Percentiles rank a stretch among this genome's conserved stretches.
These are phyloP conservation scores for Arabidopsis lyrata DNA, from an alignment of 441 rosid species.

Conservation along the genomic window DNA sequence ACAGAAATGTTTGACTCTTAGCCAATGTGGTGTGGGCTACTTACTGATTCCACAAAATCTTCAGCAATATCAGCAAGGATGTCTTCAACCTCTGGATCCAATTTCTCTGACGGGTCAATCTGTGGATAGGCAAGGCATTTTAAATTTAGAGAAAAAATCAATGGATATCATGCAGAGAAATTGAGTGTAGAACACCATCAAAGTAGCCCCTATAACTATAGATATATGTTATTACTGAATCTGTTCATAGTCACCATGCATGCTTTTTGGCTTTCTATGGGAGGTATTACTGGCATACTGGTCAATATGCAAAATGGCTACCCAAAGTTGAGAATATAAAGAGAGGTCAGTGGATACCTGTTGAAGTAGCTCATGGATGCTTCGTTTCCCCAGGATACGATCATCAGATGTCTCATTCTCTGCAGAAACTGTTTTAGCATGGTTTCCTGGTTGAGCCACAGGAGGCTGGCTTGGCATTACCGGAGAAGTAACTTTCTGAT, in stretches of 20 bases:
- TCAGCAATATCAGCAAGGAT: constrained; percentile 91
- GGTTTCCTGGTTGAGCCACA: constrained; percentile 53
- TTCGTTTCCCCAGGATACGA: constrained; percentile 84
- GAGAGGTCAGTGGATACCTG: constrained; percentile 61
- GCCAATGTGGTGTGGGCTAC: constrained; percentile 44
- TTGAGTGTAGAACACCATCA: constrained; percentile 2
- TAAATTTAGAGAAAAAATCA: not conserved
- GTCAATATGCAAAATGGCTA: constrained; percentile 26
- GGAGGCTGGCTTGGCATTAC: constrained; percentile 52
- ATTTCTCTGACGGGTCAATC: constrained; percentile 88
- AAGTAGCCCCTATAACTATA: constrained; percentile 20
- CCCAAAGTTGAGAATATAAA: constrained; percentile 26
- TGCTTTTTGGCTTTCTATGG: constrained; percentile 6
- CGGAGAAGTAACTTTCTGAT: constrained; percentile 65
- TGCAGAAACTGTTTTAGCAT: constrained; percentile 51
- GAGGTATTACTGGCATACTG: constrained; percentile 12
- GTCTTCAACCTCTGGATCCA: constrained; percentile 93
- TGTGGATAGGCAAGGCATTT: constrained; percentile 42
- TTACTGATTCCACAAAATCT: constrained; percentile 92
- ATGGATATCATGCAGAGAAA: constrained; percentile 12
- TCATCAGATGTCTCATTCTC: constrained; percentile 69
- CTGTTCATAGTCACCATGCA: constrained; percentile 3
- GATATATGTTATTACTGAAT: constrained; percentile 19
- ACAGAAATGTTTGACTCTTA: not conserved
- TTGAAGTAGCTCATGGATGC: constrained; percentile 81